phyloP scores from a whole-genome alignment of 1,139 yeast genomes.

The Taiozyma sp. region DNA sequence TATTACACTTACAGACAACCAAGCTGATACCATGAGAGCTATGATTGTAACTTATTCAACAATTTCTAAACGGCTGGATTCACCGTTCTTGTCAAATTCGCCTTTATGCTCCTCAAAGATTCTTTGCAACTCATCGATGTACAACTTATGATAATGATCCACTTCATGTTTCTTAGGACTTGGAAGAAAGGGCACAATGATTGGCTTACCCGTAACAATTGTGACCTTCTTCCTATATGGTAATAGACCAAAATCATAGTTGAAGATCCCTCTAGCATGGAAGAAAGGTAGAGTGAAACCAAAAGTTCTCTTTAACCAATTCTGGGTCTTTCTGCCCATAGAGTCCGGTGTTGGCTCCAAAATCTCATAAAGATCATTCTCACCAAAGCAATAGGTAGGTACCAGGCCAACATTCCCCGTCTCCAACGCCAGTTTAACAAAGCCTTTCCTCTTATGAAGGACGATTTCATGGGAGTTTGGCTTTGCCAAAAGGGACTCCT shows the following conservation, averaged over 20 bases:
- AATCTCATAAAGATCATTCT: constrained; percentile 73
- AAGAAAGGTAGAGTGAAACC: constrained; percentile 90
- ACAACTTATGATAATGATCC: constrained; percentile 67
- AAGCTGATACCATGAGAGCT: no score
- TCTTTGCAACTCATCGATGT: constrained; percentile 60
- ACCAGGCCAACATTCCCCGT: constrained; percentile 75
- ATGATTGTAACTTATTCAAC: constrained; percentile 31
- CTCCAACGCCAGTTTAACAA: constrained; percentile 80
- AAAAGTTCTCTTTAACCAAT: constrained; percentile 61
- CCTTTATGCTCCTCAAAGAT: constrained; percentile 70
- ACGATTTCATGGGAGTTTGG: constrained; percentile 63
- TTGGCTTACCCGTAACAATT: constrained; percentile 80
- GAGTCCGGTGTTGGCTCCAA: constrained; percentile 52
- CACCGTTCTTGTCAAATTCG: constrained; percentile 44
- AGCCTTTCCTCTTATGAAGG: constrained; percentile 77
- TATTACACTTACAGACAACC: neutral
- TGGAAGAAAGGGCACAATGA: constrained; percentile 53
- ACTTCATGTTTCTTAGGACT: constrained; percentile 46
- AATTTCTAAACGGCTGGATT: constrained; percentile 42
- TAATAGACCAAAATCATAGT: constrained; percentile 85
- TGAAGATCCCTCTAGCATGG: constrained; percentile 89
- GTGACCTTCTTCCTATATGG: constrained; percentile 83
- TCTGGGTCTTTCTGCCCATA: constrained; percentile 52
- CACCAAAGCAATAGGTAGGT: constrained; percentile 92
- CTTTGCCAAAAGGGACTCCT: constrained; percentile 73